phyloP scores from a whole-genome alignment of 2,329 filamentous ascomycete species.

The Clonostachys rosea region DNA sequence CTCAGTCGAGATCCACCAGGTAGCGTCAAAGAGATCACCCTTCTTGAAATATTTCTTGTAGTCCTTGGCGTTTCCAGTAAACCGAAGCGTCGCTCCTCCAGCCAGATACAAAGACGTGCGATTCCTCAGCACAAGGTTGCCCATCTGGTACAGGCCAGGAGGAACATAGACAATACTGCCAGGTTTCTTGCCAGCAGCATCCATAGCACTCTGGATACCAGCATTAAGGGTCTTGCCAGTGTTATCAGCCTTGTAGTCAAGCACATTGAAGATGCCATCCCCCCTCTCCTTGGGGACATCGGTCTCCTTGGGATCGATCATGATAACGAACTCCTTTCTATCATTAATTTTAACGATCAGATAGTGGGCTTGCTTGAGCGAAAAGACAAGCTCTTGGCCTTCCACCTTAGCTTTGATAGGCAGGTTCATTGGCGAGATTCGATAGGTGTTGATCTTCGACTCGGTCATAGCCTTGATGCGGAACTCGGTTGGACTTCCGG shows the following conservation, averaged over 20 bases:
- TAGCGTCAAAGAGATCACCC: background rate
- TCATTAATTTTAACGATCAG: constrained; percentile 2
- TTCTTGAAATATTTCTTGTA: constrained; percentile 1
- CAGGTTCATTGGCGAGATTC: background rate
- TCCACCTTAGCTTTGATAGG: constrained; percentile 1
- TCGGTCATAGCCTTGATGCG: background rate
- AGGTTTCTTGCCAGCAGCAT: background rate
- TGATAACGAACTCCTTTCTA: constrained; percentile 1
- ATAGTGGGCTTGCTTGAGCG: background rate
- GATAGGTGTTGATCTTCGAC: background rate
- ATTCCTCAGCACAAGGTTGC: background rate
- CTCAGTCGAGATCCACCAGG: constrained; percentile 2
- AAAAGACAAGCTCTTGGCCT: constrained; percentile 1
- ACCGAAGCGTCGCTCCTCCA: background rate
- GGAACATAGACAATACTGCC: constrained; percentile 2
- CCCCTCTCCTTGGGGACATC: background rate
- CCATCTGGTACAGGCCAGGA: background rate
- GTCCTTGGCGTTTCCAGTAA: background rate
- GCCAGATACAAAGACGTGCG: constrained; percentile 1
- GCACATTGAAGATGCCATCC: background rate
- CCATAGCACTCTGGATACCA: constrained; percentile 1
- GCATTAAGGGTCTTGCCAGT: background rate
- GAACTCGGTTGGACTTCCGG: background rate
- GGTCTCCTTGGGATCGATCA: constrained; percentile 1
- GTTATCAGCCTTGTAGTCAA: background rate